Percentiles rank a stretch among this genome's conserved stretches.
These are phyloP conservation scores for Ballota nigra DNA, from an alignment of 257 asterid species.

Conservation along the genomic window DNA sequence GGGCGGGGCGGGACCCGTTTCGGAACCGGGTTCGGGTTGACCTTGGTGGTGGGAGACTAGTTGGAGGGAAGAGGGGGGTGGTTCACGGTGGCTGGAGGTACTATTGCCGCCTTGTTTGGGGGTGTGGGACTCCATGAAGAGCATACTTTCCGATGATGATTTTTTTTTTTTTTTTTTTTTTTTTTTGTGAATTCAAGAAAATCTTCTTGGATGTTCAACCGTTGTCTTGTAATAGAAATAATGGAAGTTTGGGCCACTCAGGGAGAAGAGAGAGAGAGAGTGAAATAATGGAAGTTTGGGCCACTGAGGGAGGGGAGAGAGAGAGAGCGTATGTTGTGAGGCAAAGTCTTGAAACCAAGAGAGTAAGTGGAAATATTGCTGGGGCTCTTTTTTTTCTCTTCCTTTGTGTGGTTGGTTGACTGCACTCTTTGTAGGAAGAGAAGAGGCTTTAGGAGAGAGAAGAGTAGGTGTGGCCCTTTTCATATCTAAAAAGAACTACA, in stretches of 20 bases:
- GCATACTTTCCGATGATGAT: constrained; percentile 1
- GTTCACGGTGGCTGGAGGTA: constrained; percentile 30
- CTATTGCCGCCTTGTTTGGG: constrained; percentile 25
- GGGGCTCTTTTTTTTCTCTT: constrained; percentile 29
- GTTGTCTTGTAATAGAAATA: constrained; percentile 17
- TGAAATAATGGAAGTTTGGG: constrained; percentile 21
- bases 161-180: not conserved
- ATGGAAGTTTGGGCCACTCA: constrained; percentile 23
- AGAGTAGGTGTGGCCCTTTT: constrained; percentile 30
- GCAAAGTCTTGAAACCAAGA: constrained; percentile 11
- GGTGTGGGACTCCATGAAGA: constrained; percentile 33
- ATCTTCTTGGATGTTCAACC: not conserved
- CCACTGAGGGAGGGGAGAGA: constrained; percentile 17
- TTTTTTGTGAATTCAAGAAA: constrained; percentile 8
- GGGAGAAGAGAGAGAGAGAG: constrained; percentile 13
- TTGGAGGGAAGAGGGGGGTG: constrained; percentile 35
- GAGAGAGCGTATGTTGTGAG: not conserved
- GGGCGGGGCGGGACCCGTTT: constrained; percentile 26
- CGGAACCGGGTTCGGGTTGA: constrained; percentile 32
- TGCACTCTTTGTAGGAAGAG: constrained; percentile 20
- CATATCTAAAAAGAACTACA: constrained; percentile 12
- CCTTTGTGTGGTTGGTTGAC: constrained; percentile 45
- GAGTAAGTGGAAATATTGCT: constrained; percentile 42
- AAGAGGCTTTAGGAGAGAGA: not conserved
- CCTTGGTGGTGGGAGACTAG: constrained; percentile 31